Evolutionary conservation across 2,329 filamentous ascomycete species (phyloP), one percentile per base, ranked within the genome.

Genomic region (Zopfia rhizophila): DNA sequence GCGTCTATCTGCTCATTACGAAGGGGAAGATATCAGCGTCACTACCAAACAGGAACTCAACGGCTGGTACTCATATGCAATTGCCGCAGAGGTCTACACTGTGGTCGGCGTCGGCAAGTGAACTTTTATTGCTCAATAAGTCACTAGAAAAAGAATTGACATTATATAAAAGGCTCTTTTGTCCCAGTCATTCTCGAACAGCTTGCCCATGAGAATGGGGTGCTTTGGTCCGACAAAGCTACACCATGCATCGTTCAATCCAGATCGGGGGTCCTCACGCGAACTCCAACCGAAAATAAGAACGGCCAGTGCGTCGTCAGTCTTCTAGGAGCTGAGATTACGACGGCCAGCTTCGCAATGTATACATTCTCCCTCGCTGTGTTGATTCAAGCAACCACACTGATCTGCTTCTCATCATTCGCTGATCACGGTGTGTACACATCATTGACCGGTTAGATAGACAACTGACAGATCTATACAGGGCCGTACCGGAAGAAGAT

Each of bases 321-420:
- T 48, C 78, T 96, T 6, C 74, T 95, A 24, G 91, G 91, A 1
- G 74, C 86, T 47, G 85, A 92, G 53, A 86, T 97, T 70, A 96
- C 95, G 68, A 96, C 91, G 1, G 89, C 91, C 18, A 95, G 90
- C 70, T 96, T 96, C 69, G 91, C 90, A 58, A 91, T 97, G 88
- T 97, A 97, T 71, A 96, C 91, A 0, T 96, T 96, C 70, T 94
- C 90, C 33, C 75, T 92, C 58, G 95, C 91, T 61, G 92, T 97
- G 1, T 72, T 96, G 16, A 72, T 95, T 7, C 92, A 97, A 68
- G 89, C 91, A 1, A 69, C 96, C n/a, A 78, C 96, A 5, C 88
- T 97, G 32, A 88, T 97, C 53, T 94, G 90, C 59, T 95, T 97
- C 74, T 95, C 90, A 64, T 93, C 90, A 33, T 91, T 93, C 18